A percentile compares a stretch with the other conserved stretches of the same genome.
phyloP scores from a whole-genome alignment of 805 yeast genomes.

The Vanderwaltozyma tropicalis region DNA sequence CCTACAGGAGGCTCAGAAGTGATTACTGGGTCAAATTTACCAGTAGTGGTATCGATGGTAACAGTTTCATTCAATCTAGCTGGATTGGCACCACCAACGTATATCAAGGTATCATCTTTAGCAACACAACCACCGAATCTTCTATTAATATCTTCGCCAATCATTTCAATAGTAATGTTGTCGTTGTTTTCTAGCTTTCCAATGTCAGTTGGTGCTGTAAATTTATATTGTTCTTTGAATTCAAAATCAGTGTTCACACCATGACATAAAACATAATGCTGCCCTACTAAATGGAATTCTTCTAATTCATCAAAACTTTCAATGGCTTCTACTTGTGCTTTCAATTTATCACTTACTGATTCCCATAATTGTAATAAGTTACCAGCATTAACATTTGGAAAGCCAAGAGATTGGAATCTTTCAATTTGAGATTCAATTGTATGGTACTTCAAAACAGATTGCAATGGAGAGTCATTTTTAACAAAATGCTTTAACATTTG shows the following conservation, averaged over 20 bases:
- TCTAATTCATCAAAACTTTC: conserved; percentile 81
- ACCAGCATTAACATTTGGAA: conserved; percentile 36
- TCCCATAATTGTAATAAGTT: conserved; percentile 56
- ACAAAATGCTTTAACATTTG: conserved; percentile 67
- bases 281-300: conserved; percentile 65
- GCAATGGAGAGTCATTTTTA: conserved; percentile 56
- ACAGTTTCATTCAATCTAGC: conserved; percentile 17
- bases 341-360: conserved; percentile 31
- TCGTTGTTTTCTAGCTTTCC: not conserved
- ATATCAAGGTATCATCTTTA: conserved; percentile 12
- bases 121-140: conserved; percentile 17
- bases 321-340: conserved; percentile 34
- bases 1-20: conserved; percentile 20
- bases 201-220: not conserved
- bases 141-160: conserved; percentile 7
- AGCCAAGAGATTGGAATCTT: conserved; percentile 42
- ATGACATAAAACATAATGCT: conserved; percentile 61
- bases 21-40: conserved; percentile 4
- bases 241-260: conserved; percentile 36
- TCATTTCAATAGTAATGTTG: not conserved
- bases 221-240: conserved; percentile 5
- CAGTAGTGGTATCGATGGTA: conserved; percentile 2
- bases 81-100: conserved; percentile 31
- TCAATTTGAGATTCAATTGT: conserved; percentile 36
- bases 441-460: conserved; percentile 51